Conservation (phyloP, 768 basidiomycete genomes). For the Cystofilobasidium ferigula region DNA sequence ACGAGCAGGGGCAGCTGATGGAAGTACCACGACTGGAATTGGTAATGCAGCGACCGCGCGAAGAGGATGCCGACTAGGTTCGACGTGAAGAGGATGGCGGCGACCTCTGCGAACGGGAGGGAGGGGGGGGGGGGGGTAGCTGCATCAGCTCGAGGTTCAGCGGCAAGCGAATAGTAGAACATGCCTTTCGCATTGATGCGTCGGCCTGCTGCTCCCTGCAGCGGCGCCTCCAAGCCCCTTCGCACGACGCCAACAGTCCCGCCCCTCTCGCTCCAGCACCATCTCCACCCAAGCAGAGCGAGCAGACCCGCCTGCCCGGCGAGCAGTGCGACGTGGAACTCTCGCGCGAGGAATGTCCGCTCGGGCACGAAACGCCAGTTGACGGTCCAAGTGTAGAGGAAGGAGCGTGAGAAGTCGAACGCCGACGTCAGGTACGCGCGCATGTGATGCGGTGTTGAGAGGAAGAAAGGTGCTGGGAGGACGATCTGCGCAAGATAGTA, state of each 20-base stretch:
- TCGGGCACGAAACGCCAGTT: slow-evolving; percentile 88
- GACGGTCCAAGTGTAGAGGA: slow-evolving; percentile 93
- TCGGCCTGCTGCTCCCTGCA: slow-evolving; percentile 19
- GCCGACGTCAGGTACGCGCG: slow-evolving; percentile 59
- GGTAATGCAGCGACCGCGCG: slow-evolving; percentile 90
- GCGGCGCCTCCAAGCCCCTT: slow-evolving; percentile 49
- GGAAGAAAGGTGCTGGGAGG: slow-evolving; percentile 61
- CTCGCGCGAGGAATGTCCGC: slow-evolving; percentile 56
- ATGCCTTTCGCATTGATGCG: slow-evolving; percentile 34
- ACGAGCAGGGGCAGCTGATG: slow-evolving; percentile 75
- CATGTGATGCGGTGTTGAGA: slow-evolving; percentile 40
- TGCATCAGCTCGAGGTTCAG: neutral
- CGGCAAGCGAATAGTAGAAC: slow-evolving; percentile 41
- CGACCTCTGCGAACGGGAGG: slow-evolving; percentile 48
- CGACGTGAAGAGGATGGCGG: slow-evolving; percentile 73
- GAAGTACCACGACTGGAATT: slow-evolving; percentile 97
- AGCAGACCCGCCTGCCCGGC: slow-evolving; percentile 54
- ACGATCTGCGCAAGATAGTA: slow-evolving; percentile 45
- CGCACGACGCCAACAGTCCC: slow-evolving; percentile 51
- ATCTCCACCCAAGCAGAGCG: slow-evolving; percentile 57
- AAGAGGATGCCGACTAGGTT: slow-evolving; percentile 86
- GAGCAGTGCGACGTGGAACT: slow-evolving; percentile 55
- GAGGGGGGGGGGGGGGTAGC: slow-evolving; percentile 26
- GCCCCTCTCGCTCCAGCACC: slow-evolving; percentile 61
- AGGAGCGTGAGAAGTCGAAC: slow-evolving; percentile 77